A percentile compares a stretch with the other conserved stretches of the same genome.
These are phyloP conservation scores for Cyclanthera cordifolia DNA, from an alignment of 306 rosid genomes.

Conservation along the genomic window DNA sequence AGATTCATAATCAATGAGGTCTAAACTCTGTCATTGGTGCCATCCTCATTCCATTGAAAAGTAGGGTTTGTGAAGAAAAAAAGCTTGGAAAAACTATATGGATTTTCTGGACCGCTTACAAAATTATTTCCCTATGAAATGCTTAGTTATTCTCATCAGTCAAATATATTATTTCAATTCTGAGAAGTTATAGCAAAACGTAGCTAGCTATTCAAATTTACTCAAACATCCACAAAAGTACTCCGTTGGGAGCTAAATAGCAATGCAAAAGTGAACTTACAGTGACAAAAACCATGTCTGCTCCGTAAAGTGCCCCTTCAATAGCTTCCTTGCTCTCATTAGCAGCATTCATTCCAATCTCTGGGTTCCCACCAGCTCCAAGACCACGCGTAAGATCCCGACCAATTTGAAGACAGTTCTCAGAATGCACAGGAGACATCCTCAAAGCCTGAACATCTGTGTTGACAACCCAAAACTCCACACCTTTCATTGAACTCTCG, in stretches of 20 bases:
- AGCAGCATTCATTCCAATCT: slow-evolving; percentile 98
- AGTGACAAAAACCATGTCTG: slow-evolving; percentile 97
- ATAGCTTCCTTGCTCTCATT: slow-evolving; percentile 76
- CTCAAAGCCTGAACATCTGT: slow-evolving; percentile 93
- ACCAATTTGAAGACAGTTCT: slow-evolving; percentile 80
- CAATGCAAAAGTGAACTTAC: slow-evolving; percentile 38
- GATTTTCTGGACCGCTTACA: neutral
- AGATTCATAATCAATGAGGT: neutral
- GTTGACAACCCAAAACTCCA: slow-evolving; percentile 92
- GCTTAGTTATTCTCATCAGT: neutral
- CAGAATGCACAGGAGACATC: slow-evolving; percentile 79
- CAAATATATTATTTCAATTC: neutral
- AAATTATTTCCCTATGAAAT: neutral
- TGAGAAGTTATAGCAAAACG: neutral
- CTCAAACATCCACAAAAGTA: neutral
- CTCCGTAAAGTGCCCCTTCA: slow-evolving; percentile 79
- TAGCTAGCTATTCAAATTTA: neutral
- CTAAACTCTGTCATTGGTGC: neutral
- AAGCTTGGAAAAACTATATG: neutral
- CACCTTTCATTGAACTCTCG: slow-evolving; percentile 92
- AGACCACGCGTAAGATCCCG: slow-evolving; percentile 96
- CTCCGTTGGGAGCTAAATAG: slow-evolving; percentile 18
- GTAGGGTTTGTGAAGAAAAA: neutral
- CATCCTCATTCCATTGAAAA: neutral
- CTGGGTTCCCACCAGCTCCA: slow-evolving; percentile 98